Evolutionary conservation across 2,329 filamentous ascomycete genomes (phyloP), one percentile per base, ranked within the genome.

Genomic region (Rasamsonia emersonii): DNA sequence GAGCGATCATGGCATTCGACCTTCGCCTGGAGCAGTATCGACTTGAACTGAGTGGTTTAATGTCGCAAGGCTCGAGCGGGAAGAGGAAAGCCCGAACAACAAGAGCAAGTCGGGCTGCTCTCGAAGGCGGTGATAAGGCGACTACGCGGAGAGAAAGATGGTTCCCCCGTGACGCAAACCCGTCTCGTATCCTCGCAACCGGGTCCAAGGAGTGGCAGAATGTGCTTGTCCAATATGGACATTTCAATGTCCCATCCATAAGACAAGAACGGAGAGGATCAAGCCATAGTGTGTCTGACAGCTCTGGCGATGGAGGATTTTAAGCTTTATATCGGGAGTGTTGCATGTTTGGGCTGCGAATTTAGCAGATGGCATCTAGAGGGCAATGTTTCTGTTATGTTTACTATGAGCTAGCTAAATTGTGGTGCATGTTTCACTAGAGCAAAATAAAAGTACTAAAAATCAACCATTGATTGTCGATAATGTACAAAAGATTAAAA

Each of bases 1-100:
- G 93, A 8, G 70, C 72, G 21, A 96, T 98, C 38, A 77, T 89
- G 2, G 69, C 77, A 0, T 82, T 80, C 50, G 89, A 96, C 45
- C 64, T 76, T 13, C 69, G 68, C 1, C 70, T 91, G 1, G 80
- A 86, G 47, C 66, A 75, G 39, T 75, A 85, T 41, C 73, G 85
- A 8, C 53, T 73, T 5, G 70, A 71, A 11, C 57, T 83, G 7
- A 76, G 75, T 42, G 75, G 67, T 33, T 55, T 86, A 1, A 58
- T 83, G 9, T 75, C 72, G 32, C 72, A 78, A 40, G 73, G 72
- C 4, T 71, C 70, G 9, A 41, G 29, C 0, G 55, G 55, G 1
- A 56, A 55, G 9, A 81, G 81, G 50, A 68, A 77, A 10, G 68
- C 75, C 51, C 66, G 85, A 15, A 86, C 71, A 3, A 93, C 86